A percentile compares a stretch with the other conserved stretches of the same genome.
These are phyloP conservation scores for Erodium moschatum DNA, from an alignment of 441 rosid species.

Conservation along the genomic window DNA sequence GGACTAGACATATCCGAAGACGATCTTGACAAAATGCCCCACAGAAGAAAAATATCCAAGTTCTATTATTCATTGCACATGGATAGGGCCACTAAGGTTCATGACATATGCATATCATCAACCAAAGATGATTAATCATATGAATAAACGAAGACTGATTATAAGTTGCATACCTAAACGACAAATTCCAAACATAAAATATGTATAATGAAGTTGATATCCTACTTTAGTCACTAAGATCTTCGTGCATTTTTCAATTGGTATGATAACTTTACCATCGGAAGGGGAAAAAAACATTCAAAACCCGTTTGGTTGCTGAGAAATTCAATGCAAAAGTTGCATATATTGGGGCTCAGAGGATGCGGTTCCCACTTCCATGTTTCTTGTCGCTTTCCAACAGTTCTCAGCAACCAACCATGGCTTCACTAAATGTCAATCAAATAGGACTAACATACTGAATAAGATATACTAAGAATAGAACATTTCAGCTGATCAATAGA, in stretches of 20 bases:
- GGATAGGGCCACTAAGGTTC: slow-evolving; percentile 3
- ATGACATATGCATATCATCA: not conserved
- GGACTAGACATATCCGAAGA: not conserved
- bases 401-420: slow-evolving; percentile 9
- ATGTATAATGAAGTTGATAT: not conserved
- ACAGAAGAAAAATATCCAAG: not conserved
- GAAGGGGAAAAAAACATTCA: not conserved
- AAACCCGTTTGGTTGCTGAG: not conserved
- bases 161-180: not conserved
- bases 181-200: not conserved
- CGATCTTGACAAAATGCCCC: not conserved
- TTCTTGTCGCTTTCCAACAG: not conserved
- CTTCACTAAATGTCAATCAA: not conserved
- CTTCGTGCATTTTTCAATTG: not conserved
- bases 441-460: not conserved
- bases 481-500: not conserved
- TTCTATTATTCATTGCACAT: not conserved
- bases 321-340: not conserved
- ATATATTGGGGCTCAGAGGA: not conserved
- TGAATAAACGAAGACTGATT: not conserved
- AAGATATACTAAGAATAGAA: not conserved
- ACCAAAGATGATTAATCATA: not conserved
- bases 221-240: not conserved
- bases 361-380: not conserved
- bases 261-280: not conserved